Conservation (phyloP, 805 yeast species). For the Yamadazyma olivae region DNA sequence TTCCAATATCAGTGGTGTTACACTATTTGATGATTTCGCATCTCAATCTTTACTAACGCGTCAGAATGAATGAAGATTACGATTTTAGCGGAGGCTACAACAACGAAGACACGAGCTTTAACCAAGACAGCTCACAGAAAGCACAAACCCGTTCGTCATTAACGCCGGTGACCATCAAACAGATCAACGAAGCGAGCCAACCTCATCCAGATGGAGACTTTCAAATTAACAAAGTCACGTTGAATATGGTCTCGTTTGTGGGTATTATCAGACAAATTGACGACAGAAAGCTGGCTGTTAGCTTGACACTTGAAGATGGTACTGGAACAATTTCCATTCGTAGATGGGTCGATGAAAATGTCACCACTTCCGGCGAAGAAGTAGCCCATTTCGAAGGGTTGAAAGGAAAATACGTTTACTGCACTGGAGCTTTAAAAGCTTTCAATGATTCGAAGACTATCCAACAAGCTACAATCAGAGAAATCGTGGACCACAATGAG, state of each 20-base stretch:
- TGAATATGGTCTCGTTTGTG: conserved; percentile 60
- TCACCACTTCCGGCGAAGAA: conserved; percentile 28
- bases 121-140: conserved; percentile 20
- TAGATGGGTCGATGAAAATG: conserved; percentile 50
- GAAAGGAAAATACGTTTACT: conserved; percentile 59
- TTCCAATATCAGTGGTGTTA: too few relatives aligned
- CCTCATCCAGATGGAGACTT: conserved; percentile 68
- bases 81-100: conserved; percentile 8
- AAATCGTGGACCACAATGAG: conserved; percentile 62
- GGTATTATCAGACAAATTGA: conserved; percentile 69
- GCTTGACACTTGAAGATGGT: conserved; percentile 71
- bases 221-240: conserved; percentile 53
- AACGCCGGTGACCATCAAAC: conserved; percentile 73
- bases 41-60: too few relatives aligned
- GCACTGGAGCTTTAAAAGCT: conserved; percentile 47
- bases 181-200: conserved; percentile 60
- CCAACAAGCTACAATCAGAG: conserved; percentile 59
- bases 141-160: conserved; percentile 23
- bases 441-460: conserved; percentile 63
- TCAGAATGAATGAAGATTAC: too few relatives aligned
- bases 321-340: conserved; percentile 62
- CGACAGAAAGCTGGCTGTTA: conserved; percentile 54
- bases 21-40: too few relatives aligned
- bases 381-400: conserved; percentile 30
- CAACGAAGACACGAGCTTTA: conserved; percentile 5